A percentile compares a stretch with the other conserved stretches of the same genome.
phyloP scores from a whole-genome alignment of 192 early-diverging fungal species.

The Podila horticola region DNA sequence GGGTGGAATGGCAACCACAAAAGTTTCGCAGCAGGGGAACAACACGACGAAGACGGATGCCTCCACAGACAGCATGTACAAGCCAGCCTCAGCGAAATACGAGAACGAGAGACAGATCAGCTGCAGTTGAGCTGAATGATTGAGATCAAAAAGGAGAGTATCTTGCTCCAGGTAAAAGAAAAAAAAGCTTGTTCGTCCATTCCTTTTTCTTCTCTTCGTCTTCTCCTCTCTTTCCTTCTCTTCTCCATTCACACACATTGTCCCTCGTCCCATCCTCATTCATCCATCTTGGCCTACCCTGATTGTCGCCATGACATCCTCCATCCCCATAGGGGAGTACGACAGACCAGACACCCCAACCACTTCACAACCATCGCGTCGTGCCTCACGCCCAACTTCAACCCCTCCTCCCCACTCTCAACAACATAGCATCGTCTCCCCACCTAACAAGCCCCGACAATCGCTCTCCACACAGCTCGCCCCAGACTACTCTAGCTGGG shows the following conservation, averaged over 20 bases:
- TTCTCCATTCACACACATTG: neutral
- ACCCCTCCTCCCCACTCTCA: neutral
- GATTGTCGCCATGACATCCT: neutral
- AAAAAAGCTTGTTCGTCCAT: neutral
- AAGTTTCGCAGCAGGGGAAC: too few relatives aligned
- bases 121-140: neutral
- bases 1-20: too few relatives aligned
- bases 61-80: too few relatives aligned
- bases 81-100: neutral
- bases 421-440: slow-evolving; percentile 4
- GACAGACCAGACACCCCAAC: neutral
- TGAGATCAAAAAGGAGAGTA: neutral
- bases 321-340: neutral
- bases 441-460: slow-evolving; percentile 40
- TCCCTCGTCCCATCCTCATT: neutral
- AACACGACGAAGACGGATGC: too few relatives aligned
- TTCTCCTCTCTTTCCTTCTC: neutral
- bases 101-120: neutral
- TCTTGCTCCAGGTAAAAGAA: neutral
- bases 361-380: neutral
- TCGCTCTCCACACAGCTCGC: slow-evolving; percentile 35
- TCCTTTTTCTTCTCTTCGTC: neutral
- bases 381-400: neutral
- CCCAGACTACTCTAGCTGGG: slow-evolving; percentile 41
- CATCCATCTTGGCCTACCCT: too few relatives aligned